Evolutionary conservation across 441 rosid species (phyloP).

Genomic region (Populus hybrid): DNA sequence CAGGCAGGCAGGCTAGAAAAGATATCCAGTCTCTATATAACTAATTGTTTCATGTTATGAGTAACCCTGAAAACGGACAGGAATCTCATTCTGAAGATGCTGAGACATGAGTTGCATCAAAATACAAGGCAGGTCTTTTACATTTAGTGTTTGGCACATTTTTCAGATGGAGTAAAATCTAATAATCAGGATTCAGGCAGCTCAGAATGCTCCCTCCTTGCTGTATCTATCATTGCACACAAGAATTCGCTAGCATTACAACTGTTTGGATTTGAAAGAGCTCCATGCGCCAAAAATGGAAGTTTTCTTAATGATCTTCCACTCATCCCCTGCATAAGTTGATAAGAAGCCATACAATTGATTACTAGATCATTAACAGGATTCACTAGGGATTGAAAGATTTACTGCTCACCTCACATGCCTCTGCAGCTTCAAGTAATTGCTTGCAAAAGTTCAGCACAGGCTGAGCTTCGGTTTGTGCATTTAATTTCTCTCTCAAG

Average conservation of each 20-base stretch:
- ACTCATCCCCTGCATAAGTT: constrained; percentile 65
- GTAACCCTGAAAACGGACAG: background rate
- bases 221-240: constrained; percentile 66
- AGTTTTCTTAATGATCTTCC: constrained; percentile 90
- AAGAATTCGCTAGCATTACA: constrained; percentile 64
- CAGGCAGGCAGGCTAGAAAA: background rate
- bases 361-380: background rate
- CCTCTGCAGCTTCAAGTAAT: constrained; percentile 74
- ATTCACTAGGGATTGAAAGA: constrained; percentile 1
- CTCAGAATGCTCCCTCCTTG: constrained; percentile 62
- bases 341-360: background rate
- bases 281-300: constrained; percentile 81
- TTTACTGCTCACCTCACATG: constrained; percentile 67
- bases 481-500: constrained; percentile 51
- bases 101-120: background rate
- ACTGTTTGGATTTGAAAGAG: constrained; percentile 55
- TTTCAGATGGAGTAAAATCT: background rate
- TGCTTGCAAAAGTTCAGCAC: constrained; percentile 37
- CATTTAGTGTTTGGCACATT: background rate
- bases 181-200: constrained; percentile 33
- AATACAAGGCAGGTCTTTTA: background rate
- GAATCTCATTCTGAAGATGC: background rate
- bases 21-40: background rate
- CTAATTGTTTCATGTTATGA: background rate
- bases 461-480: constrained; percentile 38